A percentile compares a stretch with the other conserved stretches of the same genome.
These are phyloP conservation scores for Neckera pumila DNA, from an alignment of 225 moss, liverwort and hornwort genomes.

Conservation along the genomic window DNA sequence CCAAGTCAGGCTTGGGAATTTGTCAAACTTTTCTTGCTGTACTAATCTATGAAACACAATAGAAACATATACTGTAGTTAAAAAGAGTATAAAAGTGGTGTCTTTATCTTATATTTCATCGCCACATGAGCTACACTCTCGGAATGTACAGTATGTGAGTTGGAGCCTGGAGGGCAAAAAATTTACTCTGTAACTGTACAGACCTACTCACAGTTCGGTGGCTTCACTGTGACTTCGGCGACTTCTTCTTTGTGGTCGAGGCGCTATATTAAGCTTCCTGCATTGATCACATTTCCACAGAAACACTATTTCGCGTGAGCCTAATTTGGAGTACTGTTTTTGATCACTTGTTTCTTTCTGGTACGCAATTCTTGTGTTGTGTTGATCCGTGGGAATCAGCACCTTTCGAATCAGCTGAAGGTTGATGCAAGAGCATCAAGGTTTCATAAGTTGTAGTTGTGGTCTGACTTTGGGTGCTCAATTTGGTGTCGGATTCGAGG, in stretches of 20 bases:
- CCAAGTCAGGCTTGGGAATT: rapidly evolving
- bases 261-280: neutral
- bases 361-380: neutral
- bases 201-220: neutral
- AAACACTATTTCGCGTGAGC: neutral
- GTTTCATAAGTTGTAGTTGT: neutral
- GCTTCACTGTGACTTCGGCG: neutral
- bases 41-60: neutral
- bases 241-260: neutral
- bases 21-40: neutral
- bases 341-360: neutral
- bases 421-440: no score
- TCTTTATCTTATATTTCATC: neutral
- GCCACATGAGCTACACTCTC: no score
- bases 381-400: neutral
- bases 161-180: neutral
- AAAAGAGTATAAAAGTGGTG: neutral
- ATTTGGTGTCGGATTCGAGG: neutral
- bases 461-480: neutral
- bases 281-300: neutral
- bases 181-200: neutral
- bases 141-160: no score
- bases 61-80: neutral
- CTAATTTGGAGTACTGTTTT: neutral
- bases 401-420: neutral